Evolutionary conservation across 129 eudicot species (phyloP), one percentile per base, ranked within the genome.

Genomic region (Silybum marianum): DNA sequence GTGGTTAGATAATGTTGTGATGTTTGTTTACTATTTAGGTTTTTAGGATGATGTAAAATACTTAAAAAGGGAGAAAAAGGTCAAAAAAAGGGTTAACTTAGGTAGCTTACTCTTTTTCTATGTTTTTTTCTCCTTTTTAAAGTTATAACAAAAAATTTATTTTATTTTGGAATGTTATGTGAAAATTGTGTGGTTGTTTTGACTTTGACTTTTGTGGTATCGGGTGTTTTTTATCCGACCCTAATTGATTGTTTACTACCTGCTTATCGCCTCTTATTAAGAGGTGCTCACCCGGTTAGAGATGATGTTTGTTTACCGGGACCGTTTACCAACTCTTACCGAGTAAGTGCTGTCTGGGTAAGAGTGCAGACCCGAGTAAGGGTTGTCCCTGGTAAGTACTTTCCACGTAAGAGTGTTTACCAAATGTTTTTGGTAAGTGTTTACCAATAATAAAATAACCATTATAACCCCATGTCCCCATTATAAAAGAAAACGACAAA

Each of bases 11-110:
- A 16, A 22, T 80, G 78, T 51, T 75, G 77, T 38, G 9, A 38
- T 6, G 42, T 46, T 30, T 72, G 84, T 34, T 75, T 75, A 21
- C 72, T 69, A 24, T 69, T 69, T 22, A 14, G 40, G 73, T 7
- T 75, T 25, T 75, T 26, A 62, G 40, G 74, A 22, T 67, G 40
- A 25, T 71, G 83, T 79, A 32, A 21, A 78, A 21, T 69, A 69
- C 51, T 46, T 22, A 24, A 32, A n/a, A 26, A 32, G 36, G 77
- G 38, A n/a, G 18, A 14, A 51, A 54, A 21, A 36, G 24, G 42
- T 42, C 11, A 9, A 74, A 73, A 39, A n/a, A n/a, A 14, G 34
- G 69, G 69, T 58, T 8, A 67, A 74, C 39, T 38, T 77, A 62
- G 25, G 71, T 62, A 77, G 34, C 36, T 23, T 44, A 36, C 34